Base-by-base conservation (phyloP, 805 yeast genomes). In the Zygosaccharomyces rouxii region DNA sequence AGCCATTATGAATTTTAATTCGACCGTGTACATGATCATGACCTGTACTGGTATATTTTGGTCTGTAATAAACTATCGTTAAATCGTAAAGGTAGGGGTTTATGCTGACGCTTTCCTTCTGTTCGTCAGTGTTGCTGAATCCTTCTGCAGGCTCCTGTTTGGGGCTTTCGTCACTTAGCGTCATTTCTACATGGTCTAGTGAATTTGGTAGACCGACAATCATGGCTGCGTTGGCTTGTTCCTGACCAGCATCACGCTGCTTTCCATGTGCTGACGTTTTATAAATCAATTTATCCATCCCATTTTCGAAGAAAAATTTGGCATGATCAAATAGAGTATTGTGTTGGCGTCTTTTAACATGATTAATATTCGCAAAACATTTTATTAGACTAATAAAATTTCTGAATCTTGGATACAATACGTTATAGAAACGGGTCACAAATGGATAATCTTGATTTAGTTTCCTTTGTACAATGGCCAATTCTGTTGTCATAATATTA, bases 341-440 rank as follows among this genome's bases (percentile, higher is more conserved):
- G 1, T 53, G 55, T 19, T 57, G 56, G 19, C 63, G 53, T 5
- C 55, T 57, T 35, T 70, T 68, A 9, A 77, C 56, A 25, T 58
- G 46, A 26, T 51, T 54, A n/a, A 56, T 33, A 18, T 52, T 44
- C 1, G 60, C 58, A 37, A 63, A 56, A 10, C 73, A 72, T 1
- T 69, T 64, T 4, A 83, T 68, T 1, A 77, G 69, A 55, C 80
- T 79, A 44, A 69, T 71, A 52, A 84, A 75, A 31, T 76, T 77
- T 2, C 81, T 71, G 59, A 79, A 89, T 46, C 97, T 71, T 2
- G 97, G 97, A 58, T 89, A 89, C 23, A 90, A 67, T 5, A 87
- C 67, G 53, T 86, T 74, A 9, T 76, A 64, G 16, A 85, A 73
- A 13, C 64, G 67, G 0, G 92, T 87, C n/a, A 85, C 70, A 47